Evolutionary conservation across 208 protist species (phyloP).

Genomic region (Perkinsela sp.): DNA sequence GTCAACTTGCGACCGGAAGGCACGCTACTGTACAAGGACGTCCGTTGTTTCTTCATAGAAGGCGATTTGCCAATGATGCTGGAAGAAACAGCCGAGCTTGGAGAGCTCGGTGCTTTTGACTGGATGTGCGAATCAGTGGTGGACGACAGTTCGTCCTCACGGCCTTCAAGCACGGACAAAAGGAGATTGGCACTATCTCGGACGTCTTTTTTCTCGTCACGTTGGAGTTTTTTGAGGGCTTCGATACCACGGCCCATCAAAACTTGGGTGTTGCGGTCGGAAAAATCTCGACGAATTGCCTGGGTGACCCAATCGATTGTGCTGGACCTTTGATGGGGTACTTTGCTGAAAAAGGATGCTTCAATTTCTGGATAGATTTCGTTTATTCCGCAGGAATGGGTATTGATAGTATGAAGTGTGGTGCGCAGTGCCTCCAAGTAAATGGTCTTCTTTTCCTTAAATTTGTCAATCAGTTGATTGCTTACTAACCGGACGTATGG

Average conservation of each 20-base stretch:
- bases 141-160: too few relatives aligned
- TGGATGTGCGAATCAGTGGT: too few relatives aligned
- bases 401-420: not conserved
- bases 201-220: not conserved
- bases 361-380: not conserved
- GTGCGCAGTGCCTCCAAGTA: not conserved
- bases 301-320: not conserved
- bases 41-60: not conserved
- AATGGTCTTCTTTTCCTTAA: not conserved
- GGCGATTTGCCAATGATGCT: not conserved
- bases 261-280: not conserved
- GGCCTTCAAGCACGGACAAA: not conserved
- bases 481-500: not conserved
- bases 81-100: too few relatives aligned
- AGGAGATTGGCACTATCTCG: not conserved
- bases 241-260: not conserved
- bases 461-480: not conserved
- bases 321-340: not conserved
- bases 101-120: too few relatives aligned
- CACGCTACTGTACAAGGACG: not conserved
- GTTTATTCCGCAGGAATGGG: not conserved
- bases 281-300: not conserved
- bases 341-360: not conserved
- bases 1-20: too few relatives aligned
- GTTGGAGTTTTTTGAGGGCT: not conserved